Evolutionary conservation across 768 basidiomycete species (phyloP), one percentile per base, ranked within the genome.

Genomic region (Calvatia gigantea): DNA sequence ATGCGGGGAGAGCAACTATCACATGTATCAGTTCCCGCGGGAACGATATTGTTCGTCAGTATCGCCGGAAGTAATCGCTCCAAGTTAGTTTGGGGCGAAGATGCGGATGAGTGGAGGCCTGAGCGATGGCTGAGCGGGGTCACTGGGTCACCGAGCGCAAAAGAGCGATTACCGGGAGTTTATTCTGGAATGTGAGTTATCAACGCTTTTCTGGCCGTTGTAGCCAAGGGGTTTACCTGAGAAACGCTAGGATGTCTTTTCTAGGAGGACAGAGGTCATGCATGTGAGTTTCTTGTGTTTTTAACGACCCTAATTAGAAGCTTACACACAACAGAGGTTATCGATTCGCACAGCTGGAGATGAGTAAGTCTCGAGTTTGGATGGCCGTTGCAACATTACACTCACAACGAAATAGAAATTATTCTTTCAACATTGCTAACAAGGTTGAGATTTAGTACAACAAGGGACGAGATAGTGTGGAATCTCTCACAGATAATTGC

Each of bases 291-390:
- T 38, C 48, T 33, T 38, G 15, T 15, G 7, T 47, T 31, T 41
- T 37, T 1, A 3, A 14, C 1, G 9, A 15, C n/a, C 12, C 7
- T n/a, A n/a, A n/a, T n/a, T n/a, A n/a, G n/a, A n/a, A 29, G 19
- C 23, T 56, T n/a, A 39, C 47, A 27, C 5, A 27, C 41, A 54
- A 3, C 44, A 77, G 75, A 21, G 77, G 82, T 12, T 83, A 80
- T 62, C 79, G 74, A 61, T 83, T 82, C 58, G 79, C 83, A 4
- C 71, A 78, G 64, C 68, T 80, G 54, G 81, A 84, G 64, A 81
- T 82, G 63, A 84, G 81, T 82, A 61, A 59, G 79, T 57, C 12
- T 53, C 31, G 15, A 38, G 43, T 12, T 2, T 55, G 15, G 29
- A 37, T n/a, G 12, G 50, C 7, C 25, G 35, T 11, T 43, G 14